Evolutionary conservation across 306 rosid species (phyloP).

Genomic region (Corylus heterophylla): DNA sequence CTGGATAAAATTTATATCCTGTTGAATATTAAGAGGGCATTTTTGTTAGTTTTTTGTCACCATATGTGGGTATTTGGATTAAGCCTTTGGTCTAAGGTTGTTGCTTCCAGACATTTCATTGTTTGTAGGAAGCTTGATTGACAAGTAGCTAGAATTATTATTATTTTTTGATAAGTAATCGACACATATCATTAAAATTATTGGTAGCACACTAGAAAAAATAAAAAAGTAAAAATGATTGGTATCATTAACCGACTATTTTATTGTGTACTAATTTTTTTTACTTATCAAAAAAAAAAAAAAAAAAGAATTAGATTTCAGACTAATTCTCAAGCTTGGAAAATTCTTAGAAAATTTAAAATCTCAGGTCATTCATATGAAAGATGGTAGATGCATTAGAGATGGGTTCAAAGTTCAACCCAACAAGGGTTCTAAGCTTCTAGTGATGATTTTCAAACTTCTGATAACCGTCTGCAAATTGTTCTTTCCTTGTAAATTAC

Average conservation of each 20-base stretch:
- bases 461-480: slow-evolving; percentile 7
- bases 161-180: not conserved
- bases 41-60: not conserved
- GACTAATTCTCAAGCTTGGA: not conserved
- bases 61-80: not conserved
- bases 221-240: not conserved
- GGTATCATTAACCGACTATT: no score
- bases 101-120: not conserved
- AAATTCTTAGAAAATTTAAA: not conserved
- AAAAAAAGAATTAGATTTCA: not conserved
- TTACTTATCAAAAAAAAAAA: no score
- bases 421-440: not conserved
- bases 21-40: not conserved
- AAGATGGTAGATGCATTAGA: not conserved
- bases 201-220: not conserved
- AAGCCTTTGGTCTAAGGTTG: slow-evolving; percentile 7
- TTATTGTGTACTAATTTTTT: no score
- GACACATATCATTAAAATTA: no score
- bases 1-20: not conserved
- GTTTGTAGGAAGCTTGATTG: not conserved
- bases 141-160: not conserved
- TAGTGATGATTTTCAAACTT: not conserved
- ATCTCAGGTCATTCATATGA: not conserved
- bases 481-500: slow-evolving; percentile 14
- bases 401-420: not conserved